Evolutionary conservation across 352 stramenopile genomes (phyloP), one percentile per base, ranked within the genome.

Genomic region (Phytophthora chlamydospora): DNA sequence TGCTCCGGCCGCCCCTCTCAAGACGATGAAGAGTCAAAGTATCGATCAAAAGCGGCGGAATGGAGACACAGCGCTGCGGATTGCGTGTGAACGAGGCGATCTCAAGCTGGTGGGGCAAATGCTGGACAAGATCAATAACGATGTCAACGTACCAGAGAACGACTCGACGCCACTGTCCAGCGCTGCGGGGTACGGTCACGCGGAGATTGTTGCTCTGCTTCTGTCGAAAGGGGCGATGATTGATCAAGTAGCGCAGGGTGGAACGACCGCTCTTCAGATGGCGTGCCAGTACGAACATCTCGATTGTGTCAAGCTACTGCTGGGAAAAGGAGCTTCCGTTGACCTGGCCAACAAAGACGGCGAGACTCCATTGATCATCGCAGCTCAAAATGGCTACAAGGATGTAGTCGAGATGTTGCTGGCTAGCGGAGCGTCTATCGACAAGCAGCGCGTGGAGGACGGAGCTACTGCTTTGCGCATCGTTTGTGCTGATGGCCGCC

Each of bases 31-130:
- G 21, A 24, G 21, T 24, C 21, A 24, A 16, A 13, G 6, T 12
- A 19, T 59, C n/a, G 51, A 59, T 27, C 5, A 39, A 19, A 40
- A 45, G 8, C 27, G 14, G 14, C 32, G 40, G 10, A 55, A 54
- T 14, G 43, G 29, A 36, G 31, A 27, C 10, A 50, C 27, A 43
- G 51, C 39, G n/a, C 16, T 62, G 24, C 16, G 17, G 14, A 12
- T 38, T 14, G 41, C 43, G 16, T 57, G 48, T 16, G 35, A 56
- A 24, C 39, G 16, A 31, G 19, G 41, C 4, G 19, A 34, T 7
- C 3, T 47, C 11, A 47, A 47, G 12, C 11, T 32, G 10, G 41
- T 47, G 21, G 21, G 21, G 21, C 21, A 24, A 24, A 24, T 24
- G 21, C 21, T 24, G 21, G 21, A 24, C 21, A 24, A 24, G 21